Evolutionary conservation across 1,139 yeast genomes (phyloP), one percentile per base, ranked within the genome.

Genomic region (Hansenula lynferdii): DNA sequence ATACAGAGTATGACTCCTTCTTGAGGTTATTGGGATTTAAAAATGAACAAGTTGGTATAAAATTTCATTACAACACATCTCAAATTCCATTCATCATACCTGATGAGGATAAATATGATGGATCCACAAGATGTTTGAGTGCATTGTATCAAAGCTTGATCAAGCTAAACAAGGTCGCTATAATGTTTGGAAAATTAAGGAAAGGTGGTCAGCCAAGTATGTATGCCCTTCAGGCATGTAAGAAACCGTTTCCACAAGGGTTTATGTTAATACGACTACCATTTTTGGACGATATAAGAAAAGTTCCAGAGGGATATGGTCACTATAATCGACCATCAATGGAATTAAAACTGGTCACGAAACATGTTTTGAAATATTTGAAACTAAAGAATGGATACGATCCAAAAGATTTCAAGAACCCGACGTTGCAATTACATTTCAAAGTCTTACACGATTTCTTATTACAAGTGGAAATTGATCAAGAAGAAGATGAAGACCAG

Each of bases 131-230:
- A 27, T 81, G 92, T 0, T 75, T 89, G 53, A 69, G 85, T 1
- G 72, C 90, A 0, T 63, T 92, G 8, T 85, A 78, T 53, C 78
- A 75, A 38, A 71, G 82, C 2, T 64, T 94, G 60, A 54, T 65
- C 4, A 67, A 67, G 37, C 64, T 72, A 36, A 53, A 67, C 5
- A 75, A 75, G 51, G 79, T 73, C 50, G 94, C 85, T 0, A 61
- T 92, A 9, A 72, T 84, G 2, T 85, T 89, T 79, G 90, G 95
- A 1, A 75, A 80, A 50, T 53, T 70, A 8, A 72, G 81, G 42
- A 63, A 59, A 35, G 40, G 44, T 4, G 18, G 87, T 1, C 58
- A 70, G 36, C 94, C 96, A 0, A 50, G 66, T 4, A 49, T 85
- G 35, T 83, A 71, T 50, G 75, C 82, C 0, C 52, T 87, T 42